Base-by-base conservation (phyloP, 2,329 filamentous ascomycete species). In the Aspergillus flavus region DNA sequence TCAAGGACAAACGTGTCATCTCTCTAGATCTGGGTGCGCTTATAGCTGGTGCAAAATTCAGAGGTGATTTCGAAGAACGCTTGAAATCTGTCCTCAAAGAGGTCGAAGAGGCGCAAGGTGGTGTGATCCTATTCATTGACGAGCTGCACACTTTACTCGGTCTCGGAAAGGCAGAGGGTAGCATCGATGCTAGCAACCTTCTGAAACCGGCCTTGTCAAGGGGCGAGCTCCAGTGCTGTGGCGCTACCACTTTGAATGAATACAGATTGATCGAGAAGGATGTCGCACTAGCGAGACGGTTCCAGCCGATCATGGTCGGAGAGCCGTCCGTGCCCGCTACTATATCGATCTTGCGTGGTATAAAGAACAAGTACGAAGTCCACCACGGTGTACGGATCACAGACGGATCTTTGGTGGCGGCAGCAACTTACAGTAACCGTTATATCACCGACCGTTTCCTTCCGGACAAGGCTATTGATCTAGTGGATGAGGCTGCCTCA, bases 341-440 rank as follows among this genome's bases (percentile, higher is more conserved):
- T 0, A 94, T 99, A 65, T 97, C 93, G 57, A 98, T 99, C 62
- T 83, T 99, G 0, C 89, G 95, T 73, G 95, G 94, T 56, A 97
- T 99, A 82, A 98, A 98, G 75, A 94, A 98, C 73, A 92, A 93
- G 69, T 99, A 99, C 73, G 95, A 98, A 77, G 92, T 98, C 0
- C 95, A 98, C 69, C 95, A 99, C 73, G 94, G 95, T 79, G 94
- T 98, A 0, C 86, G 94, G 59, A 98, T 99, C 68, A 96, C 93
- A 0, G 95, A 98, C 72, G 90, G 91, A 2, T 93, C 95, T 7
- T 82, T 98, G 12, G 94, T 99, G 16, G 93, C 95, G 1, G 94
- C 95, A 2, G 94, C 94, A 2, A 91, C 92, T 0, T 91, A 96
- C 74, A 95, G 92, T 66, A 98, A 98, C 73, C 91, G 95, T 58